Conservation (phyloP, 495 filamentous ascomycete species). For the Parachaetomium inaequale region DNA sequence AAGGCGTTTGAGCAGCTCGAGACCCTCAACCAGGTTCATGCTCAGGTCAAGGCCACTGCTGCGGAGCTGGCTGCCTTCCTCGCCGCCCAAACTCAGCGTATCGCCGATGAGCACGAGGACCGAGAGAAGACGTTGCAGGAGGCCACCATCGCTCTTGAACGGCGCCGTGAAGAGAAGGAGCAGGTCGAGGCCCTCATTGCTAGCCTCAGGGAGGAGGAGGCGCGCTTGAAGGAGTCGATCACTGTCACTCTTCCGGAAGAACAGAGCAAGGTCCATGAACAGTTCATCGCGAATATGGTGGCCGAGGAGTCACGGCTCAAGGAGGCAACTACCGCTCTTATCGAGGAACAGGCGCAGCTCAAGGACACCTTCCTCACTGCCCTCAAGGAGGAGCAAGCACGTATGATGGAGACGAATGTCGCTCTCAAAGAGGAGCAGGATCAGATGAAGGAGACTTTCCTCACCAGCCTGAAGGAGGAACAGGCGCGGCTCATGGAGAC, state of each 20-base stretch:
- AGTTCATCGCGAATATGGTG: constrained; percentile 27
- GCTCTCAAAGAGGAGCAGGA: constrained; percentile 32
- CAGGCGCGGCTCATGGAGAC: constrained; percentile 54
- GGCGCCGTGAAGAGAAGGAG: constrained; percentile 70
- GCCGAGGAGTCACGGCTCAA: constrained; percentile 27
- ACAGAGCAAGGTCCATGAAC: constrained; percentile 30
- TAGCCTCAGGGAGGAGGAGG: constrained; percentile 44
- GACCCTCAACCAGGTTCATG: constrained; percentile 83
- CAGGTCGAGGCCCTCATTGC: constrained; percentile 71
- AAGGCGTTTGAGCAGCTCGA: constrained; percentile 60
- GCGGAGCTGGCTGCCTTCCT: constrained; percentile 84
- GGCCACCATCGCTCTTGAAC: constrained; percentile 74
- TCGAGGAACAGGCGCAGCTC: neutral
- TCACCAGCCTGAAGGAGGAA: constrained; percentile 58
- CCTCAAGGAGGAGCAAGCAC: constrained; percentile 27
- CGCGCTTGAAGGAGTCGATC: constrained; percentile 39
- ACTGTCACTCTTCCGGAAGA: constrained; percentile 53
- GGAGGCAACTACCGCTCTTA: neutral
- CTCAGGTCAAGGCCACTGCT: constrained; percentile 82
- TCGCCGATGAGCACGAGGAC: constrained; percentile 73
- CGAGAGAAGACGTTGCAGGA: constrained; percentile 80
- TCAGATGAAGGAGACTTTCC: constrained; percentile 48
- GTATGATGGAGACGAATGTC: constrained; percentile 25
- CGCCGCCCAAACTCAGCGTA: constrained; percentile 68
- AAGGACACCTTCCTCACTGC: constrained; percentile 19